phyloP scores from a whole-genome alignment of 2,329 filamentous ascomycete species.

The Davidsoniella eucalypti region DNA sequence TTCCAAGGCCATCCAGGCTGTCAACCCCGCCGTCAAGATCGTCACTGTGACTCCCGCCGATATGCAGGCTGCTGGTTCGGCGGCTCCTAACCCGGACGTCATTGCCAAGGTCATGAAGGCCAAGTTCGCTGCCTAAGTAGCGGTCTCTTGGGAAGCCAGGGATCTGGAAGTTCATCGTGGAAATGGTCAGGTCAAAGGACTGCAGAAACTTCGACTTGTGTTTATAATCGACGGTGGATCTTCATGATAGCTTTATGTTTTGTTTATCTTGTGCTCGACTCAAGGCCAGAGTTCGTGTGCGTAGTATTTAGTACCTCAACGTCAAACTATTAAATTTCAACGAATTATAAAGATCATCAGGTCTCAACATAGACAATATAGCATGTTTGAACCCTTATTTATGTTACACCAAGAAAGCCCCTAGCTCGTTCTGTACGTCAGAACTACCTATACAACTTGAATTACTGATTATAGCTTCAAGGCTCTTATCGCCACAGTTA shows the following conservation, averaged over 20 bases:
- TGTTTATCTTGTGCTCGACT: neutral
- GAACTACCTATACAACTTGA: no score
- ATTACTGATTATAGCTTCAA: no score
- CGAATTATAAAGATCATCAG: neutral
- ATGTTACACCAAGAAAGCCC: no score
- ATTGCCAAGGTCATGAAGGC: constrained; percentile 12
- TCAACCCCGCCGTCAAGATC: neutral
- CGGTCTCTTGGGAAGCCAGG: neutral
- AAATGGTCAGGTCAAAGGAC: neutral
- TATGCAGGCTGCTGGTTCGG: neutral
- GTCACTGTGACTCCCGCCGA: neutral
- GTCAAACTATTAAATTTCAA: neutral
- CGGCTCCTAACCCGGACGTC: constrained; percentile 2
- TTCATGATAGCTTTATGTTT: neutral
- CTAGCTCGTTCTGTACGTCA: no score
- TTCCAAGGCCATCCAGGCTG: constrained; percentile 3
- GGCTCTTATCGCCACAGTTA: no score
- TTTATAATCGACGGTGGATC: no score
- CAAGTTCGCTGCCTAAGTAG: constrained; percentile 5
- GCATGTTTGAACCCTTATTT: no score
- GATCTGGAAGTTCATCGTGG: neutral
- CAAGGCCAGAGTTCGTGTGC: neutral
- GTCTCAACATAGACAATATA: no score
- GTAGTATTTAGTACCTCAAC: neutral
- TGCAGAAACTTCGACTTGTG: neutral